These are phyloP conservation scores for Parachaetomium inaequale DNA, from an alignment of 495 filamentous ascomycete genomes.

Conservation along the genomic window DNA sequence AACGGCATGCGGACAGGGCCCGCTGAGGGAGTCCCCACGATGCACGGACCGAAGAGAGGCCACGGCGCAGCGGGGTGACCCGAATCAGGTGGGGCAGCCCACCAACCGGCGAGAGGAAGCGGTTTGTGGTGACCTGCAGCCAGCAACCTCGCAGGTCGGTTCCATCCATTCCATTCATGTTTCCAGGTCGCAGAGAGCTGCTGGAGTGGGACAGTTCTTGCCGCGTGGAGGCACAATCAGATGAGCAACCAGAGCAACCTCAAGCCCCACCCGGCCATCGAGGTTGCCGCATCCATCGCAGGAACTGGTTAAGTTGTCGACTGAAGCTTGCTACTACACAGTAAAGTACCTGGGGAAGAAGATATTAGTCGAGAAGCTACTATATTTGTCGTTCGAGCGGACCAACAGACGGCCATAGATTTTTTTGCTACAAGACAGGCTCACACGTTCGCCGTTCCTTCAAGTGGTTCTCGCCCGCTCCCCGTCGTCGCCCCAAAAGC, in stretches of 20 bases:
- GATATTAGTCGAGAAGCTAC: too few species aligned
- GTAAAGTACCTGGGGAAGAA: too few species aligned
- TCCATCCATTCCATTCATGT: too few species aligned
- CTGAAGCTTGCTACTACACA: too few species aligned
- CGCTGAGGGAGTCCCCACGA: neutral
- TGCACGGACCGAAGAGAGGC: neutral
- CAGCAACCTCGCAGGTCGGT: neutral
- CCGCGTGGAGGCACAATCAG: neutral
- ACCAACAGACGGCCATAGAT: too few species aligned
- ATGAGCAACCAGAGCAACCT: neutral
- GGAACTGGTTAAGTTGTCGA: too few species aligned
- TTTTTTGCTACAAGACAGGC: too few species aligned
- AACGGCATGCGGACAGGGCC: neutral
- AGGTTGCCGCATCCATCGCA: neutral
- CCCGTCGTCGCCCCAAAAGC: constrained; percentile 6
- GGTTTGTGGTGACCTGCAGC: neutral
- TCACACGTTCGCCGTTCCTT: constrained; percentile 13
- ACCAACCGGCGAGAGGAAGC: neutral
- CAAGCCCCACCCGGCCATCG: neutral
- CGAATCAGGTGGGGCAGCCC: neutral
- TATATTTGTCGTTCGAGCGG: too few species aligned
- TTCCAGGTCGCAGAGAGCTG: too few species aligned
- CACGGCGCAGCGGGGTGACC: neutral
- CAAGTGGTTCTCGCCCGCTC: constrained; percentile 16
- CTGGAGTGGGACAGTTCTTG: neutral